Evolutionary conservation across 805 yeast species (phyloP), one percentile per base, ranked within the genome.

Genomic region (Suhomyces sp.): DNA sequence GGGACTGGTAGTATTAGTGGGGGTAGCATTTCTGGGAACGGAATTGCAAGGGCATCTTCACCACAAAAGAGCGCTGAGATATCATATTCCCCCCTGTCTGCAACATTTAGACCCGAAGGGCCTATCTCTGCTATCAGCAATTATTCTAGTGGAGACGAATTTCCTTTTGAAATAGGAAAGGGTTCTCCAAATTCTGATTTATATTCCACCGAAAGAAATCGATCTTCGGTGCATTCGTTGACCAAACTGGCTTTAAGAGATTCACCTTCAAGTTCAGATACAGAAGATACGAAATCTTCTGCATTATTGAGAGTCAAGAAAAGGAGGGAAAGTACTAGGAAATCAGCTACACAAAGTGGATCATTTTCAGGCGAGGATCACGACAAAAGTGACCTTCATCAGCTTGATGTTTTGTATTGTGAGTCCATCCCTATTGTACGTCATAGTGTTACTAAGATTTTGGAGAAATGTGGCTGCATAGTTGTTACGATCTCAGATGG

Each of bases 341-440:
- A 66, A 17, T 36, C 61, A 22, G 33, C 43, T 2, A 15, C 32
- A 2, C 8, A 29, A 2, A 28, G 35, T 21, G 23, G 25, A 5
- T 15, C 31, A 10, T 19, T 28, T 13, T 31, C 42, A n/a, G 22
- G 25, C 10, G 31, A 39, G 5, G 36, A 31, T 37, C 33, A 28
- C 15, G 44, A 19, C 27, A 33, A 15, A 30, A 14, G 20, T 4
- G 26, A 18, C 9, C 7, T 25, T 8, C 47, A 42, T 36, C 70
- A 68, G 22, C 57, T 84, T 46, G 90, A 86, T 54, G 80, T 88
- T 4, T 64, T 91, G 29, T 66, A 88, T 10, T 88, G 96, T 58
- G 96, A 88, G 50, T 88, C 93, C 2, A 85, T 86, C 40, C 93
- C 96, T 0, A 83, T 83, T 38, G 81, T 86, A 46, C 63, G 95